Evolutionary conservation across 1,139 yeast species (phyloP).

Genomic region (Cylindricascospora bacillispora): DNA sequence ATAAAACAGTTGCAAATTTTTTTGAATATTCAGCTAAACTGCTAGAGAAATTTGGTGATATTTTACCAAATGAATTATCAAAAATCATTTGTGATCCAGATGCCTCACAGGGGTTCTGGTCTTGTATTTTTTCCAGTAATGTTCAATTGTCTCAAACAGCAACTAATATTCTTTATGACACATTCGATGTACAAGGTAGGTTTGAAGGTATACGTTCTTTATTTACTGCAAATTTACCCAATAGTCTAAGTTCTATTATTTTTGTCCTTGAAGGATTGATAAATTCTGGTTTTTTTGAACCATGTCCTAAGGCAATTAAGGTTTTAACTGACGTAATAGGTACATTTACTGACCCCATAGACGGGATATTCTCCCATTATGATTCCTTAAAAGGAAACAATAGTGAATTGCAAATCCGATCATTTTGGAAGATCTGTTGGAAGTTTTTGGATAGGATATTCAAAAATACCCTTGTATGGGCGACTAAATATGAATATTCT

Average conservation of each 20-base stretch:
- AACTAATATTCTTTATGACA: conserved; percentile 59
- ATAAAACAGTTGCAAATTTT: conserved; percentile 19
- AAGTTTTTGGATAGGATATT: conserved; percentile 56
- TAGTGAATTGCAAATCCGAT: conserved; percentile 23
- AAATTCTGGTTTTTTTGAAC: conserved; percentile 45
- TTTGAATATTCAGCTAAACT: conserved; percentile 20
- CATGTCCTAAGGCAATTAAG: conserved; percentile 64
- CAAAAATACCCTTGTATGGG: conserved; percentile 62
- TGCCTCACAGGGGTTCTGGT: conserved; percentile 49
- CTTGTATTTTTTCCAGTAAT: conserved; percentile 50
- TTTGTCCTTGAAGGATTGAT: conserved; percentile 36
- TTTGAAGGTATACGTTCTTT: conserved; percentile 55
- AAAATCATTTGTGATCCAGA: conserved; percentile 28
- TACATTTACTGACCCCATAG: conserved; percentile 53
- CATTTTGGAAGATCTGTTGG: conserved; percentile 64
- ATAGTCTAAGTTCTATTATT: conserved; percentile 38
- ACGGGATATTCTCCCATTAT: conserved; percentile 36
- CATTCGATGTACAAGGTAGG: conserved; percentile 65
- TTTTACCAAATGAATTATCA: conserved; percentile 35
- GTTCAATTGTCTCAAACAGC: conserved; percentile 49
- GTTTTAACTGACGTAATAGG: conserved; percentile 62
- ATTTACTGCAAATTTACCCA: conserved; percentile 32
- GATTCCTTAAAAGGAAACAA: conserved; percentile 13
- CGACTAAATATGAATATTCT: conserved; percentile 41
- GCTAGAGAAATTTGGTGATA: conserved; percentile 29